Conservation (phyloP, 1,284 basidiomycete species). For the Leccinum solheimii region DNA sequence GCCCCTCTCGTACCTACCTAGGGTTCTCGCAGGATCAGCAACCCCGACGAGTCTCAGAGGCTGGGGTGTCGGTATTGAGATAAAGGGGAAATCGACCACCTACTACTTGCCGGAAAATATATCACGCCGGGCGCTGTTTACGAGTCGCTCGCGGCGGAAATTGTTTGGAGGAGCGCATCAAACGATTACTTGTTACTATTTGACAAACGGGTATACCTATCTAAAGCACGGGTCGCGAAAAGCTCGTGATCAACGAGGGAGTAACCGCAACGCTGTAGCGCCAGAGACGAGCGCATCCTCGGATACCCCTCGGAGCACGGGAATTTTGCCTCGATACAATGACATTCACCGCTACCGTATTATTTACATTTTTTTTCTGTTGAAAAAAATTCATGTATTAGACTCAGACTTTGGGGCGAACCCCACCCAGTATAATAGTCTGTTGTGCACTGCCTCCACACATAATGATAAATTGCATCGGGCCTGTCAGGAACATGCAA, state of each 20-base stretch:
- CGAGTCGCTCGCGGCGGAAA: slow-evolving; percentile 5
- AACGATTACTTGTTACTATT: slow-evolving; percentile 8
- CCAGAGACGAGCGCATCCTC: neutral
- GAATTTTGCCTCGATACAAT: neutral
- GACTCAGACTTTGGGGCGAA: neutral
- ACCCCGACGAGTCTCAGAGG: neutral
- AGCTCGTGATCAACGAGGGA: slow-evolving; percentile 3
- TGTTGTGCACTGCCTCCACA: slow-evolving; percentile 20
- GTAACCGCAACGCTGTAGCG: neutral
- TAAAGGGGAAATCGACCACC: neutral
- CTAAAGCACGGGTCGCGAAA: neutral
- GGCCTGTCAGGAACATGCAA: slow-evolving; percentile 27
- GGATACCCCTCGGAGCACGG: neutral
- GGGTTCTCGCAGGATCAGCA: slow-evolving; percentile 11
- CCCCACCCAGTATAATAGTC: neutral
- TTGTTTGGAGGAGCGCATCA: slow-evolving; percentile 6
- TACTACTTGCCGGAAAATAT: slow-evolving; percentile 1
- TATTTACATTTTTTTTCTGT: slow-evolving; percentile 22
- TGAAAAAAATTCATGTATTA: neutral
- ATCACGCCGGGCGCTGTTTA: slow-evolving; percentile 15
- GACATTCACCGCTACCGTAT: slow-evolving; percentile 4
- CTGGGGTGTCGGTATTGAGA: neutral
- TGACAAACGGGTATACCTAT: slow-evolving; percentile 11
- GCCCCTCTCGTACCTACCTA: slow-evolving; percentile 16
- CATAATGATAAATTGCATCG: slow-evolving; percentile 28